Evolutionary conservation across 192 early-diverging fungal species (phyloP).

Genomic region (Gamsiella multidivaricata): DNA sequence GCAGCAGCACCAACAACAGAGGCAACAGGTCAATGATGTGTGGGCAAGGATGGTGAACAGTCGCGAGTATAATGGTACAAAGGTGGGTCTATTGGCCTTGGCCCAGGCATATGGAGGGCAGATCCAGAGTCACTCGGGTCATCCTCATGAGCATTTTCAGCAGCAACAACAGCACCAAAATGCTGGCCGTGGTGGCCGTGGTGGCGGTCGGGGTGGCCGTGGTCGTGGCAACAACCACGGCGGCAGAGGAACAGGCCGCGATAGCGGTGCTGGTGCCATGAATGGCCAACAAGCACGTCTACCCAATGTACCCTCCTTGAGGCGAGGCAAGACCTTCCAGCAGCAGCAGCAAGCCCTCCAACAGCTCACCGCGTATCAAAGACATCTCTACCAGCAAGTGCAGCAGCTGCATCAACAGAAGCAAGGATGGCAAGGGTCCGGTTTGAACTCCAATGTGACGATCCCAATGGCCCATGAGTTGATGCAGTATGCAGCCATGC

Average conservation of each 20-base stretch:
- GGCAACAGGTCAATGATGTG: neutral
- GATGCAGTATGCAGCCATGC: constrained; percentile 46
- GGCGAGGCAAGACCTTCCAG: constrained; percentile 44
- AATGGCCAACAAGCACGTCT: neutral
- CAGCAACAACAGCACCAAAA: neutral
- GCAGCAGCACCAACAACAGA: constrained; percentile 10
- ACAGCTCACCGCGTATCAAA: constrained; percentile 43
- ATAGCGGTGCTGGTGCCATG: neutral
- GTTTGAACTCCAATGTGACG: neutral
- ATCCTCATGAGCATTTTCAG: constrained; percentile 8
- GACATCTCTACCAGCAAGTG: constrained; percentile 43
- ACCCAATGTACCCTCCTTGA: constrained; percentile 13
- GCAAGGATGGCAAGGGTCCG: constrained; percentile 8
- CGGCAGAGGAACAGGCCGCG: neutral
- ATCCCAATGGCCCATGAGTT: constrained; percentile 39
- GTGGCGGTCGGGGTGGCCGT: constrained; percentile 8
- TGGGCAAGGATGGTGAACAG: neutral
- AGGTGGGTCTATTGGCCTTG: constrained; percentile 20
- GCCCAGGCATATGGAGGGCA: constrained; percentile 43
- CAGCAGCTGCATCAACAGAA: constrained; percentile 29
- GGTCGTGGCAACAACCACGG: neutral
- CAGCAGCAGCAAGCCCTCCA: constrained; percentile 49
- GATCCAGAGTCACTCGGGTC: constrained; percentile 7
- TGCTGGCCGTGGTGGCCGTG: constrained; percentile 7
- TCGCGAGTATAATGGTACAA: constrained; percentile 24